Base-by-base conservation (phyloP, 2,329 filamentous ascomycete genomes). In the Triangularia setosa region DNA sequence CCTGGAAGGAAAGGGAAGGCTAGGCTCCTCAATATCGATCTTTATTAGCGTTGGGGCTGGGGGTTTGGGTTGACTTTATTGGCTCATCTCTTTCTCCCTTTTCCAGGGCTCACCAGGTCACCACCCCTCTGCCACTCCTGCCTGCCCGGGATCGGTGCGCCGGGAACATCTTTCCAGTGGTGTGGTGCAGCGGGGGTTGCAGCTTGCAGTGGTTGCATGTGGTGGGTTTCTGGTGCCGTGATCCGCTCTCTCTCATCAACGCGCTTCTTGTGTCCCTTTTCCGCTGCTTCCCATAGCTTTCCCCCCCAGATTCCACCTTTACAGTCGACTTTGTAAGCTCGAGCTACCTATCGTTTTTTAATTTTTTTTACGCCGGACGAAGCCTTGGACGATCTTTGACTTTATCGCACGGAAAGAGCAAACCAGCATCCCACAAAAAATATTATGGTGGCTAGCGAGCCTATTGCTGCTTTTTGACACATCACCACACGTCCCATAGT, bases 91-190 rank as follows among this genome's bases (percentile, higher is more conserved):
- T 3, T 9, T 35, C 3, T 35, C 16, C 7, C n/a, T 40, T 40
- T 40, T 40, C 35, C 23, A 25, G 52, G 23, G 48, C 48, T 55
- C 52, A 55, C 52, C 23, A 25, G 23, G 23, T 40, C 35, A 40
- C 35, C 12, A 55, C 52, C 52, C 23, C 23, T 16, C 23, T 2
- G 21, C 2, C 21, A 11, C 9, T 12, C n/a, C 24, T 52, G 30
- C 33, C 57, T 53, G 58, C 58, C 40, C 40, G 53, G 58, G 58
- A 60, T 53, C 40, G 35, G 48, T 33, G 58, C 44, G 44, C 58
- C 7, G 40, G 35, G 52, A 27, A 27, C 52, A 48, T 21, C 35
- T 48, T 48, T 48, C 18, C 40, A 48, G 40, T 48, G 40, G 40
- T 48, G 40, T 21, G 40, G 18, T 48, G 40, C 40, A 48, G 40